A percentile compares a stretch with the other conserved stretches of the same genome.
phyloP scores from a whole-genome alignment of 371 early-diverging fungal species.

The Mortierella sp. region DNA sequence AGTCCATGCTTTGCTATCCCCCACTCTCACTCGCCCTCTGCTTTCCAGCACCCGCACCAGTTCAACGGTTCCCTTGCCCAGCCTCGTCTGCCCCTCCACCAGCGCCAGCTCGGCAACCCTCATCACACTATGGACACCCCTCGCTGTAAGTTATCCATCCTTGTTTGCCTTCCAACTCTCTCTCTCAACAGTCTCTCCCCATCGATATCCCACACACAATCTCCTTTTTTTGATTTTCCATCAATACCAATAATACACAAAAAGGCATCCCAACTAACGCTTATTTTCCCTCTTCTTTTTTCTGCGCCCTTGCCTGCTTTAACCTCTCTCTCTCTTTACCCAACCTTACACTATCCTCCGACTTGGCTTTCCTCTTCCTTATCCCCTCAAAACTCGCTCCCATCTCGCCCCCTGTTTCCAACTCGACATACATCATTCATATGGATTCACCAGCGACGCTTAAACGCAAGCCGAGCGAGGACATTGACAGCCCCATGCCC shows the following conservation, averaged over 20 bases:
- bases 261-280: neutral
- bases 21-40: slow-evolving; percentile 49
- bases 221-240: neutral
- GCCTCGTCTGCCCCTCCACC: slow-evolving; percentile 36
- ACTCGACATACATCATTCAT: neutral
- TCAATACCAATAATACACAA: neutral
- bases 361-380: neutral
- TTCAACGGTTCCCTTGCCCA: slow-evolving; percentile 48
- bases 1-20: slow-evolving; percentile 57
- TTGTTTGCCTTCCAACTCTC: too few species aligned
- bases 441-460: slow-evolving; percentile 38
- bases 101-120: slow-evolving; percentile 11
- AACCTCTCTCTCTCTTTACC: neutral
- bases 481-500: slow-evolving; percentile 57
- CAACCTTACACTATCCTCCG: neutral
- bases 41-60: slow-evolving; percentile 55
- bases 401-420: neutral
- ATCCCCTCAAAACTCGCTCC: neutral
- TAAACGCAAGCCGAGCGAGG: slow-evolving; percentile 55
- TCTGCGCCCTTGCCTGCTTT: neutral
- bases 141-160: slow-evolving; percentile 34
- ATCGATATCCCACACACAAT: neutral
- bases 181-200: too few species aligned
- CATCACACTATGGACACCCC: slow-evolving; percentile 35
- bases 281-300: slow-evolving; percentile 12